A percentile compares a stretch with the other conserved stretches of the same genome.
These are phyloP conservation scores for Geranium incanum DNA, from an alignment of 441 rosid species.

Conservation along the genomic window DNA sequence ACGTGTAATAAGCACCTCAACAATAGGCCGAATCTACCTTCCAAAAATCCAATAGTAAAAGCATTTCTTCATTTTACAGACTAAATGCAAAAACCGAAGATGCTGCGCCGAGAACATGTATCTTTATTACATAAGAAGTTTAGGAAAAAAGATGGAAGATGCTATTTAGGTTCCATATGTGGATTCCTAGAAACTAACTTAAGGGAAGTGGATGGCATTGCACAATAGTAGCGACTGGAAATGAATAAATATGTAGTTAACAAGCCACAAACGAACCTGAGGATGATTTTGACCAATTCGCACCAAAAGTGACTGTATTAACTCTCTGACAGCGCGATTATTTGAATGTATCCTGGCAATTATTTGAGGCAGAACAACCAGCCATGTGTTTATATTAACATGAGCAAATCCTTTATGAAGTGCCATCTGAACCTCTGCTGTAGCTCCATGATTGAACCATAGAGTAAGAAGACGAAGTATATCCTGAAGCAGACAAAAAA, in stretches of 20 bases:
- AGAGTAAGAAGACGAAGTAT: slow-evolving; percentile 97
- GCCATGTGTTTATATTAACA: slow-evolving; percentile 98
- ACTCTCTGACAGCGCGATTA: slow-evolving; percentile 84
- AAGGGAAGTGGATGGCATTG: not conserved
- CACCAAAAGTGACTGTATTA: slow-evolving; percentile 89
- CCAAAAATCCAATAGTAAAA: not conserved
- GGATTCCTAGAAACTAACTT: not conserved
- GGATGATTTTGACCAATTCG: slow-evolving; percentile 97
- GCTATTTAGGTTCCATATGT: not conserved
- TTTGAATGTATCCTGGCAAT: slow-evolving; percentile 99
- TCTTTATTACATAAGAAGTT: no score
- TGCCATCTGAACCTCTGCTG: slow-evolving; percentile 87
- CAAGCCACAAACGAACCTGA: slow-evolving; percentile 54
- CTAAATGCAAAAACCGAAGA: no score
- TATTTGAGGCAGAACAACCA: slow-evolving; percentile 96
- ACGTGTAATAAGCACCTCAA: no score
- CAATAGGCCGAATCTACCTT: not conserved
- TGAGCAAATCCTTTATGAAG: slow-evolving; percentile 73
- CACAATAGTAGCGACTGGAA: no score
- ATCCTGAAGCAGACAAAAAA: slow-evolving; percentile 52
- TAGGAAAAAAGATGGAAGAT: not conserved
- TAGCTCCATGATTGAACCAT: slow-evolving; percentile 99
- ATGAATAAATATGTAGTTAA: not conserved
- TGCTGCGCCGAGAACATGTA: no score
- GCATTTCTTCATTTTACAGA: no score